A percentile compares a stretch with the other conserved stretches of the same genome.
Conservation (phyloP, 2,329 filamentous ascomycete species). For the Fusarium pilosicola region DNA sequence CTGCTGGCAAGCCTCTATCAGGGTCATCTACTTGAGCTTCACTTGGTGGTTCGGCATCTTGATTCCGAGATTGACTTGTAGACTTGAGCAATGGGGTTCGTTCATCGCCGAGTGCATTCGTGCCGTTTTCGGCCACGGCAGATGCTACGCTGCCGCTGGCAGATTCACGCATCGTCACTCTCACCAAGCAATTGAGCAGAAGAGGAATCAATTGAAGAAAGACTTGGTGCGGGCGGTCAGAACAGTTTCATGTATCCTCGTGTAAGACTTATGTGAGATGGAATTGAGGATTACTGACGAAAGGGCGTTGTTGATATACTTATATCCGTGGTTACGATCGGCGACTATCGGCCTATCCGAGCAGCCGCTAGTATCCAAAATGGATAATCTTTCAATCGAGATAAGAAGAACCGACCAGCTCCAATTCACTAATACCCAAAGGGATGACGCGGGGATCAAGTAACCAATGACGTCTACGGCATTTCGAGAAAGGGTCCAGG, state of each 20-base stretch:
- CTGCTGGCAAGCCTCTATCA: conserved; percentile 17
- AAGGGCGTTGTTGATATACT: neutral
- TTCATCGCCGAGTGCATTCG: conserved; percentile 30
- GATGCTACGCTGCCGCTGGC: conserved; percentile 22
- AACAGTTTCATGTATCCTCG: neutral
- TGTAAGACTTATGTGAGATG: conserved; percentile 5
- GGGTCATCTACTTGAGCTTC: conserved; percentile 3
- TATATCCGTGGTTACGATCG: neutral
- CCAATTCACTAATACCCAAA: neutral
- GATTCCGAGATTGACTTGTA: conserved; percentile 12
- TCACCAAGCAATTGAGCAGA: neutral
- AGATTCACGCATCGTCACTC: conserved; percentile 31
- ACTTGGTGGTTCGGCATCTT: conserved; percentile 12
- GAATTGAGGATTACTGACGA: neutral
- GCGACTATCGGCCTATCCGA: conserved; percentile 17
- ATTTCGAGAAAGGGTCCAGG: neutral
- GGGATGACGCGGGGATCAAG: neutral
- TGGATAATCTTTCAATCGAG: neutral
- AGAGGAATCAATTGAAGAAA: neutral
- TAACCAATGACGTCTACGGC: conserved; percentile 25
- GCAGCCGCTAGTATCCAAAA: neutral
- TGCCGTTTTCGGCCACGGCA: conserved; percentile 28
- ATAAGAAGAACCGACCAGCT: neutral
- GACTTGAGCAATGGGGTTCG: conserved; percentile 44
- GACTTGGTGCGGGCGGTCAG: too few relatives aligned